Evolutionary conservation across 441 rosid species (phyloP), one percentile per base, ranked within the genome.

Genomic region (Aquilaria agallochum): DNA sequence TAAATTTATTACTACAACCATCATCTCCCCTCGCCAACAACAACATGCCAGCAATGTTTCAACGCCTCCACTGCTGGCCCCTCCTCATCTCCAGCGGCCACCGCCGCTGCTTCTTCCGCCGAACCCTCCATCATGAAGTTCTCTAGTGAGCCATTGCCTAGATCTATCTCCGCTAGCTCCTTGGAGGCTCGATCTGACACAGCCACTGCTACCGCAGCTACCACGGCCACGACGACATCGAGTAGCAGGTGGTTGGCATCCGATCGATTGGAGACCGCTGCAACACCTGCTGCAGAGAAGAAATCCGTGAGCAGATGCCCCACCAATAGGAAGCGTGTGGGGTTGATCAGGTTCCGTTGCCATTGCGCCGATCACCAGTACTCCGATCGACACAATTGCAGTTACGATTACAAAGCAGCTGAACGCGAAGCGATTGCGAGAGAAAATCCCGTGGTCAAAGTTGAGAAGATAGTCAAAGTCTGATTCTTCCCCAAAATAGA

Each of bases 361-460:
- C 86, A 97, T 5, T 93, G 98, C 55, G 98, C 81, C n/a, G 95
- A 90, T 20, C 98, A 93, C 31, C 87, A 97, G 47, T 93, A 93
- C 63, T 87, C 98, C 49, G 97, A 90, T 72, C 95, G 98, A 5
- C 27, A 20, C 27, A 20, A 20, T 20, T 20, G 27, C 27, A 20
- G 27, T 20, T 20, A 1, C 27, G 1, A 20, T 20, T 20, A 20
- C 27, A 20, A 20, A 20, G 27, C 27, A 20, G 27, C 27, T 20
- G 27, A 20, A 20, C 27, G 27, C 27, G 1, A 20, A 20, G 27
- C 27, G 1, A 20, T 20, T 1, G 27, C 1, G 27, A 20, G 27
- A 1, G 27, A 20, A 20, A 20, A 20, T 20, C 27, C 27, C 27
- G 1, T 20, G 27, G 27, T 20, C 27, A 20, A 20, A 20, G 1